A percentile compares a stretch with the other conserved stretches of the same genome.
phyloP scores from a whole-genome alignment of 192 early-diverging fungal species.

The Linnemannia hyalina region DNA sequence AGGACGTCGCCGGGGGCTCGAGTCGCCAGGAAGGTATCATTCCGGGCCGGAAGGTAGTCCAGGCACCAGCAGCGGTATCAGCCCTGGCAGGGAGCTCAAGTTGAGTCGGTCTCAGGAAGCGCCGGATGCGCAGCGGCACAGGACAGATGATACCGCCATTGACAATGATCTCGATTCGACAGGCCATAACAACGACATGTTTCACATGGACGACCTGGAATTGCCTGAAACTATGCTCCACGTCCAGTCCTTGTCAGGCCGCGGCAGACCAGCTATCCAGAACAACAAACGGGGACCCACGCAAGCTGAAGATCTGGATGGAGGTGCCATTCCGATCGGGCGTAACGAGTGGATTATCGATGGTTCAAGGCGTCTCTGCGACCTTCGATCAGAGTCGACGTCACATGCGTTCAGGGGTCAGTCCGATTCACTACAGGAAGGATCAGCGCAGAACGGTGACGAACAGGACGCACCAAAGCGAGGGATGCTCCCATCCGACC shows the following conservation, averaged over 20 bases:
- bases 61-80: not conserved
- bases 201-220: slow-evolving; percentile 53
- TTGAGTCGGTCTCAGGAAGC: slow-evolving; percentile 10
- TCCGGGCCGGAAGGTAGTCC: not conserved
- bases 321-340: slow-evolving; percentile 14
- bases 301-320: slow-evolving; percentile 3
- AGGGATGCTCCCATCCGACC: slow-evolving; percentile 55
- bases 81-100: not conserved
- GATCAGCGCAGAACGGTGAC: not conserved
- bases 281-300: slow-evolving; percentile 12
- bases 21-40: slow-evolving; percentile 8
- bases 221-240: slow-evolving; percentile 28
- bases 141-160: not conserved
- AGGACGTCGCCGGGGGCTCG: not conserved
- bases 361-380: slow-evolving; percentile 17
- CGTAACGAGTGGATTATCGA: slow-evolving; percentile 53
- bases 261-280: slow-evolving; percentile 11
- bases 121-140: not conserved
- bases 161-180: slow-evolving; percentile 21
- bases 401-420: slow-evolving; percentile 25
- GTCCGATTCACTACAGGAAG: slow-evolving; percentile 55
- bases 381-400: slow-evolving; percentile 16
- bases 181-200: slow-evolving; percentile 27
- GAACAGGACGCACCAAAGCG: slow-evolving; percentile 44
- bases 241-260: not conserved